Base-by-base conservation (phyloP, 495 filamentous ascomycete species). In the Neurospora sp. region DNA sequence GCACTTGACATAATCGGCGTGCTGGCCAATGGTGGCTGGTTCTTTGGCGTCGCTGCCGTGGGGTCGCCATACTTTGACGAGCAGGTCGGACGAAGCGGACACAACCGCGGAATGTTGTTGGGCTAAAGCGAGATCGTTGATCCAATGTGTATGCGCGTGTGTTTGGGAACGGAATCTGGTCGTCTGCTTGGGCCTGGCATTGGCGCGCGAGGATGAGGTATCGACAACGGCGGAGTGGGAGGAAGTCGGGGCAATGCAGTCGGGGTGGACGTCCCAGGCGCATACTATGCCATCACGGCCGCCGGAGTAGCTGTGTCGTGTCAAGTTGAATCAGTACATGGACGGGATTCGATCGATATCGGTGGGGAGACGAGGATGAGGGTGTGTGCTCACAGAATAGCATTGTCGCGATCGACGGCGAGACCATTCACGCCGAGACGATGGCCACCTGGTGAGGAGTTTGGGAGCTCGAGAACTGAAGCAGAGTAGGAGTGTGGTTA, bases 111-210 rank as follows among this genome's bases (percentile, higher is more conserved):
- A 87, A 79, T 97, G 93, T 69, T 90, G 89, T 76, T 94, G 87
- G 38, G 92, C 90, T 71, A 98, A 88, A n/a, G 90, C 89, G 73
- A 99, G 93, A 77, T 98, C 95, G 79, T 98, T 98, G 80, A 99
- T 92, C 96, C 96, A 98, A 81, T 98, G 95, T 38, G 94, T 98
- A 80, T 99, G 96, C 14, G 96, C 96, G 78, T 98, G 94, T n/a
- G 94, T 92, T 81, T 97, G 94, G 68, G 90, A 87, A 72, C 93
- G 90, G 80, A 95, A 95, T n/a, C 86, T 87, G 41, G 94, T 93
- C 10, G 78, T 84, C 70, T 78, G 79, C 73, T 79, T 83, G 71
- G 78, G 79, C 77, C 80, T 71, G 47, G 75, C 77, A 53, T 78
- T 80, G 12, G 76, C 41, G 72, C 22, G 47, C 71, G 77, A 75